phyloP scores from a whole-genome alignment of 2,329 filamentous ascomycete species.

The Fusarium xyrophilum region DNA sequence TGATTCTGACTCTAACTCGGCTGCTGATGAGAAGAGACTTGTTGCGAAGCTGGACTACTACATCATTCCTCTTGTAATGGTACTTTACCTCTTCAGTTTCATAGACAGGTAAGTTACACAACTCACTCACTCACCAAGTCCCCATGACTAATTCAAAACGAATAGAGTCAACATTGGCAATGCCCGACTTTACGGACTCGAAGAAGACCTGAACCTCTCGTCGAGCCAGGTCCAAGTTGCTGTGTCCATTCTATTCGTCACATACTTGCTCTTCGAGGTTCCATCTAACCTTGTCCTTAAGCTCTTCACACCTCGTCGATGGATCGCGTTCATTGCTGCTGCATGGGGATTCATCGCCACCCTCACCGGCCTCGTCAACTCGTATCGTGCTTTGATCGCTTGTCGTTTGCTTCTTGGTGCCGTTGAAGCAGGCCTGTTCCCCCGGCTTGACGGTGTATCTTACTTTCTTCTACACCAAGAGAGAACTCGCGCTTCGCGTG shows the following conservation, averaged over 20 bases:
- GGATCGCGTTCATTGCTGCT: conserved; percentile 69
- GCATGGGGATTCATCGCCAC: conserved; percentile 74
- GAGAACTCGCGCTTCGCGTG: conserved; percentile 74
- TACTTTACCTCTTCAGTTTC: conserved; percentile 77
- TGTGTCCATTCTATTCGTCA: conserved; percentile 72
- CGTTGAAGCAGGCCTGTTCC: conserved; percentile 74
- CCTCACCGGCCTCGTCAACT: conserved; percentile 71
- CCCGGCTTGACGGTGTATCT: conserved; percentile 73
- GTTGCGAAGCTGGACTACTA: conserved; percentile 69
- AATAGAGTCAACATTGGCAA: conserved; percentile 74
- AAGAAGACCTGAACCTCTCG: conserved; percentile 66
- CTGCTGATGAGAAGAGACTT: conserved; percentile 58
- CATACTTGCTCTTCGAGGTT: conserved; percentile 67
- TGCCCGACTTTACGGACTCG: conserved; percentile 69
- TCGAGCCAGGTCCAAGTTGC: conserved; percentile 72
- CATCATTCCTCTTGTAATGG: conserved; percentile 71
- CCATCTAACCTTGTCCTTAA: conserved; percentile 71
- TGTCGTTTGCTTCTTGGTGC: conserved; percentile 72
- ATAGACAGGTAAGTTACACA: conserved; percentile 65
- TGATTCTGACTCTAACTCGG: conserved; percentile 25
- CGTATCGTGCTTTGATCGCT: conserved; percentile 70
- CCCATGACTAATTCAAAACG: conserved; percentile 15
- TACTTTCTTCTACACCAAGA: conserved; percentile 78
- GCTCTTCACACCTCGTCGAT: conserved; percentile 66
- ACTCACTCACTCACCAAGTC: neutral